Evolutionary conservation across 148 eudicot species (phyloP), one percentile per base, ranked within the genome.

Genomic region (Rheum nobile): DNA sequence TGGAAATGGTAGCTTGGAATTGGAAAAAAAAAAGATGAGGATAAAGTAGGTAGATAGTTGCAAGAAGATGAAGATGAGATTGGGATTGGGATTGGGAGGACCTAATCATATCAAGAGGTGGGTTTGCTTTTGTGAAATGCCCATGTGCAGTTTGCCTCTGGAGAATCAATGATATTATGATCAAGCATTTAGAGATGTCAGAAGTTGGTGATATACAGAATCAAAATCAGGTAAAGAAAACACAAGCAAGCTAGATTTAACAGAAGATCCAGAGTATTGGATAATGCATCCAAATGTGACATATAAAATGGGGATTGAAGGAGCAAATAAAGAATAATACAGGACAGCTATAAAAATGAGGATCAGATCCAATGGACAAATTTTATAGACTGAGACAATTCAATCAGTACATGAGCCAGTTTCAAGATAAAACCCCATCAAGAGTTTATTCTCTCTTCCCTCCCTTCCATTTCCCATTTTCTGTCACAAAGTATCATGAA

Each of bases 331-430:
- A 24, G 65, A n/a, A n/a, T n/a, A 57, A 57, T 57, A 24, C 13
- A 12, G 32, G 26, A 11, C 65, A 57, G 22, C 34, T 57, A 57
- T 26, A 14, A 57, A 1, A 21, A 57, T n/a, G 55, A 57, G 26
- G 34, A 57, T 57, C 32, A 57, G 65, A 26, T 12, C n/a, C 35
- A 61, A 31, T 54, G 63, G 63, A 54, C 63, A 54, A 54, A 54
- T 54, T 54, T 21, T 24, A 22, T 54, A 22, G 31, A 54, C 63
- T 21, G 68, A 31, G 37, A 61, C 37, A 61, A 29, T 61, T 13
- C 68, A 61, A 61, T 61, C 38, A 61, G 68, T 61, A 61, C 68
- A 61, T 61, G 68, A 61, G 26, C 68, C 7, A 61, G 68, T 61
- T 31, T 31, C n/a, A 55, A 55, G 14, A 55, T 55, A 55, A 22